Evolutionary conservation across 2,329 filamentous ascomycete species (phyloP).

Genomic region (Calonectria hongkongensis): DNA sequence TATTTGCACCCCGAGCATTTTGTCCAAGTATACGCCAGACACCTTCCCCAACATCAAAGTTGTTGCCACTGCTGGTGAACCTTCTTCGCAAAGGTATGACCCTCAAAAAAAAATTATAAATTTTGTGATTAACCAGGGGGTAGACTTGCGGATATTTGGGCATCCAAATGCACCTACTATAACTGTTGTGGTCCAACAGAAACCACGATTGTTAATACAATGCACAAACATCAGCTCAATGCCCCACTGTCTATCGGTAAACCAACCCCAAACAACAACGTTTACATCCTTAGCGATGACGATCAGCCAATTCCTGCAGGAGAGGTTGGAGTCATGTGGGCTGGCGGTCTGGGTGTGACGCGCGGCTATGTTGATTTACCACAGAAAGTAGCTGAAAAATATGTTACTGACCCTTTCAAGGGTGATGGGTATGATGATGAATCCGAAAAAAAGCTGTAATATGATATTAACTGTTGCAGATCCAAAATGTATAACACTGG

Average conservation of each 20-base stretch:
- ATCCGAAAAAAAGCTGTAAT: no score
- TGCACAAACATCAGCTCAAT: conserved; percentile 59
- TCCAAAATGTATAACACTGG: conserved; percentile 76
- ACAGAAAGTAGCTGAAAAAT: conserved; percentile 69
- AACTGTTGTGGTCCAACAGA: conserved; percentile 78
- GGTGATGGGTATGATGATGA: conserved; percentile 66
- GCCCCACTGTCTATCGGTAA: conserved; percentile 72
- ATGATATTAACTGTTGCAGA: conserved; percentile 23
- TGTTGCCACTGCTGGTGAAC: conserved; percentile 73
- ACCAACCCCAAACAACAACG: conserved; percentile 73
- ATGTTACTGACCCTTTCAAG: conserved; percentile 70
- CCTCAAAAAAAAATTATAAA: conserved; percentile 7
- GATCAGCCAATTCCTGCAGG: conserved; percentile 66
- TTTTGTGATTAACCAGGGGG: background rate
- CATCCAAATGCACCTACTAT: conserved; percentile 66
- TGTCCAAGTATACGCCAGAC: conserved; percentile 67
- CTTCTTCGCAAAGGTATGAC: conserved; percentile 64
- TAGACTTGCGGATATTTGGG: conserved; percentile 72
- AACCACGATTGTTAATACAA: conserved; percentile 76
- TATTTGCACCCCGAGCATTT: conserved; percentile 73
- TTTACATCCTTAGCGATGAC: conserved; percentile 72
- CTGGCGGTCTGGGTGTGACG: conserved; percentile 70
- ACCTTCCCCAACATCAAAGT: conserved; percentile 71
- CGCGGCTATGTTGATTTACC: conserved; percentile 73
- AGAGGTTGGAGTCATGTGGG: conserved; percentile 72